These are phyloP conservation scores for Colletotrichum sp. DNA, from an alignment of 2,329 filamentous ascomycete genomes.

Conservation along the genomic window DNA sequence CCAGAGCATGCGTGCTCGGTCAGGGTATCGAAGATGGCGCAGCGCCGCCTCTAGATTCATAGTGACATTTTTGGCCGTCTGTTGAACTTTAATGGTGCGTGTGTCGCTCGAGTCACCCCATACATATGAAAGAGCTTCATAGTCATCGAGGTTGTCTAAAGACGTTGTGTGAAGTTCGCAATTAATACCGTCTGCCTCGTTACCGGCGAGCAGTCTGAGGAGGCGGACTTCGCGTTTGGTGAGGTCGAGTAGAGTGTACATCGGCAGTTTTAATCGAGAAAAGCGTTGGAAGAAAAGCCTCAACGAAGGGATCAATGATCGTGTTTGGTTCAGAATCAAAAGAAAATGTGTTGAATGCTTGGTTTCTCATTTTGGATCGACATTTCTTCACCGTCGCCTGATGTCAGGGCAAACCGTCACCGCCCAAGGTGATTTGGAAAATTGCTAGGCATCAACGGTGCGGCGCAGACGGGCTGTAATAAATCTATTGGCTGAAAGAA, in stretches of 20 bases:
- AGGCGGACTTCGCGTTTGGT: background rate
- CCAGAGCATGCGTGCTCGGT: background rate
- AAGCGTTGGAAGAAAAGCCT: background rate
- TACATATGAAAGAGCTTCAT: background rate
- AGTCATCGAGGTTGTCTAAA: background rate
- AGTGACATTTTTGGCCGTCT: background rate
- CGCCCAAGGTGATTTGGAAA: background rate
- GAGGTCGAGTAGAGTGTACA: background rate
- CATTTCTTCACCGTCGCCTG: background rate
- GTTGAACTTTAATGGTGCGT: background rate
- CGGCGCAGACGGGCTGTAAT: background rate
- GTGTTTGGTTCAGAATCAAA: accelerated
- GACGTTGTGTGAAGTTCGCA: background rate
- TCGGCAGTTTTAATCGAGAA: background rate
- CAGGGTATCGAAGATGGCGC: background rate
- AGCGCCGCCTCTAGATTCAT: background rate
- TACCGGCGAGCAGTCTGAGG: background rate
- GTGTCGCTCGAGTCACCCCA: background rate
- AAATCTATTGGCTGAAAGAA: background rate
- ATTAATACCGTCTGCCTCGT: background rate
- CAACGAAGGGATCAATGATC: background rate
- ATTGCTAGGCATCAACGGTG: background rate
- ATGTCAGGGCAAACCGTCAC: background rate
- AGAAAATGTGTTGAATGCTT: background rate
- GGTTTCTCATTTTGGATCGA: background rate